These are phyloP conservation scores for Ophiorrhiza pumila DNA, from an alignment of 257 asterid genomes.

Conservation along the genomic window DNA sequence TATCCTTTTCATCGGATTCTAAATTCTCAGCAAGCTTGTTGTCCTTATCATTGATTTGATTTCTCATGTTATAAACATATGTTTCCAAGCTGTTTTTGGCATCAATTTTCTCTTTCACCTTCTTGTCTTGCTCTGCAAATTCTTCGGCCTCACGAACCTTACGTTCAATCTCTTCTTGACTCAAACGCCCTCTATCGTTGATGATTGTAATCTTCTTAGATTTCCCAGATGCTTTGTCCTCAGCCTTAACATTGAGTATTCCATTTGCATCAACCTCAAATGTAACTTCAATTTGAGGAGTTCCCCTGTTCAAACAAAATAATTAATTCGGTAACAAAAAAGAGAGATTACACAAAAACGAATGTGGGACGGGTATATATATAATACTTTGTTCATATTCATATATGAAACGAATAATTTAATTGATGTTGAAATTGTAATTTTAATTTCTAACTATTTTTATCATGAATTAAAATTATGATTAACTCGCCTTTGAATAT, in stretches of 20 bases:
- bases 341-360: no score
- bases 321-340: not conserved
- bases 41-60: constrained; percentile 73
- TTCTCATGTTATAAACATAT: constrained; percentile 70
- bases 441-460: no score
- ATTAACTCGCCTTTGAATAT: no score
- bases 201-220: constrained; percentile 53
- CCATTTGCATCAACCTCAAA: constrained; percentile 81
- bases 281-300: constrained; percentile 82
- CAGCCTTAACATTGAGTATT: constrained; percentile 54
- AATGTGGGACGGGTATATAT: no score
- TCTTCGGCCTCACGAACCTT: constrained; percentile 57
- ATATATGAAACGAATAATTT: no score
- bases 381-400: no score
- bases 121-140: constrained; percentile 52
- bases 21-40: constrained; percentile 70
- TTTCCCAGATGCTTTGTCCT: constrained; percentile 53
- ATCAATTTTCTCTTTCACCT: constrained; percentile 48
- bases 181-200: constrained; percentile 51
- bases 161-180: constrained; percentile 51
- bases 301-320: constrained; percentile 46
- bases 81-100: constrained; percentile 71
- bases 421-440: no score
- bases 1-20: constrained; percentile 70
- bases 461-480: no score